These are phyloP conservation scores for Dillenia turbinata DNA, from an alignment of 164 flowering plant genomes.

Conservation along the genomic window DNA sequence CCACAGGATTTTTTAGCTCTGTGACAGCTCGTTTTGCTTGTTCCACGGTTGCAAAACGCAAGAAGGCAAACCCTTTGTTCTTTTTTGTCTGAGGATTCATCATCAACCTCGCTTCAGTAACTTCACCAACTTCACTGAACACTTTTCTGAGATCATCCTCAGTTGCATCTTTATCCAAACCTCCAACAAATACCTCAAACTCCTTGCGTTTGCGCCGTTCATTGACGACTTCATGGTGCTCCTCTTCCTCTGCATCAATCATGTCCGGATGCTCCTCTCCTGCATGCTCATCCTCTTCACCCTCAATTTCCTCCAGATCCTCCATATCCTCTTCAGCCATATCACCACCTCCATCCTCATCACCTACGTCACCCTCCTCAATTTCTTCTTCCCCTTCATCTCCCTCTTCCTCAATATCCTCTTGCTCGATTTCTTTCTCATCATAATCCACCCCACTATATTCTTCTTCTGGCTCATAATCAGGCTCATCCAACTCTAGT, in stretches of 20 bases:
- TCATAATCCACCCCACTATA: conserved; percentile 53
- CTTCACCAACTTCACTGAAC: conserved; percentile 73
- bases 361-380: conserved; percentile 51
- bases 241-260: conserved; percentile 64
- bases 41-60: conserved; percentile 90
- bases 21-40: conserved; percentile 86
- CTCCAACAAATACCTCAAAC: conserved; percentile 95
- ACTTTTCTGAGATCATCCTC: conserved; percentile 82
- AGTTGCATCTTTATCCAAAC: conserved; percentile 89
- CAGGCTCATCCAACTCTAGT: conserved; percentile 75
- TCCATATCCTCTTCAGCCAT: conserved; percentile 51
- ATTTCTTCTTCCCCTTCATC: conserved; percentile 48
- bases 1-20: conserved; percentile 82
- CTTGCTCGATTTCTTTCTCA: conserved; percentile 59
- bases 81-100: conserved; percentile 91
- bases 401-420: conserved; percentile 46
- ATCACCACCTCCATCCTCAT: conserved; percentile 54
- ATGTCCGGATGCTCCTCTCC: conserved; percentile 37
- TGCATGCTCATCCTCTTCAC: conserved; percentile 45
- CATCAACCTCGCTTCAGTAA: conserved; percentile 87
- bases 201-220: conserved; percentile 97
- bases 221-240: conserved; percentile 77
- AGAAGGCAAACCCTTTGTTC: conserved; percentile 95
- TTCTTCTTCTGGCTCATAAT: conserved; percentile 65
- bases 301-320: conserved; percentile 64